Conservation (phyloP, 192 early-diverging fungal genomes). For the Podila verticillata region DNA sequence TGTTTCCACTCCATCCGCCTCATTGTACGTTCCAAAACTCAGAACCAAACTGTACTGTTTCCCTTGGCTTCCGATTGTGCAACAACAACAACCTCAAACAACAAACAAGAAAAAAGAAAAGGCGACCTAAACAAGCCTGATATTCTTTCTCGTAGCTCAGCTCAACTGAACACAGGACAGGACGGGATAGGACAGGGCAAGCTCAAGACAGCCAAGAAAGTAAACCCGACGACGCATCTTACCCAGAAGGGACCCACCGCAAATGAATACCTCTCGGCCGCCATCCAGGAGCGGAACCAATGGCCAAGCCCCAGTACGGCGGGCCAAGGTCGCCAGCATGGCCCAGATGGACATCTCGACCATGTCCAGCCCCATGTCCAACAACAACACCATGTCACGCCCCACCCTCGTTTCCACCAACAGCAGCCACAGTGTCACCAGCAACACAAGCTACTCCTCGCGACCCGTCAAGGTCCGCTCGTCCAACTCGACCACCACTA, state of each 20-base stretch:
- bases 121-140: neutral
- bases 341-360: slow-evolving; percentile 34
- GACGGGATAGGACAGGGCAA: neutral
- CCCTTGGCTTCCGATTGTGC: neutral
- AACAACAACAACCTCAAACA: neutral
- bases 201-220: neutral
- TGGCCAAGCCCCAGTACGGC: slow-evolving; percentile 3
- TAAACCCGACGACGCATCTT: no score
- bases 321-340: slow-evolving; percentile 25
- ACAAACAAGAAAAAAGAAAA: neutral
- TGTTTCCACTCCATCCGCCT: no score
- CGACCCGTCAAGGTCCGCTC: slow-evolving; percentile 25
- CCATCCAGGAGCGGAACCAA: slow-evolving; percentile 1
- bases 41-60: no score
- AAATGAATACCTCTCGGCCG: slow-evolving; percentile 1
- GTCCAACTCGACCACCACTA: slow-evolving; percentile 15
- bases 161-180: neutral
- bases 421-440: neutral
- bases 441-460: slow-evolving; percentile 12
- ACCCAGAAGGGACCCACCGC: no score
- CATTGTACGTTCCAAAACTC: no score
- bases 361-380: slow-evolving; percentile 9
- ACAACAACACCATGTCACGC: slow-evolving; percentile 4
- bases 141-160: neutral
- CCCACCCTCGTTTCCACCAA: slow-evolving; percentile 1